Base-by-base conservation (phyloP, 2,329 filamentous ascomycete genomes). In the Aspergillus viridinutans region DNA sequence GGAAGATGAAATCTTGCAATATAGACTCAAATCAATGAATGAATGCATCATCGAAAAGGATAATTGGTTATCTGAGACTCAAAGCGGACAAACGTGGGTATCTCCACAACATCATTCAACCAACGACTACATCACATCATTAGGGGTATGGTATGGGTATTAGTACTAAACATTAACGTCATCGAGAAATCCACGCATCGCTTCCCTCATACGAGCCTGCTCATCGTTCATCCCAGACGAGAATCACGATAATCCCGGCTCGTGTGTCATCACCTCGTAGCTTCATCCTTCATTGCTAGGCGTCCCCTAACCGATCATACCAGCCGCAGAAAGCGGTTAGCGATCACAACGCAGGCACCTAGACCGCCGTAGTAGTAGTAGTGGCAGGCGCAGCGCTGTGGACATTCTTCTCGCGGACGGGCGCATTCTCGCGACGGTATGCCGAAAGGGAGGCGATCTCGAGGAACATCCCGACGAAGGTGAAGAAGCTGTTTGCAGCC, bases 361-460 rank as follows among this genome's bases (percentile, higher is more conserved):
- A 48, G 9, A 28, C 21, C 25, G 25, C 51, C 5, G 54, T 28
- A 2, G 61, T 28, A 2, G 61, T 55, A 20, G 61, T 56, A 57
- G 43, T 47, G 21, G 61, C 61, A 14, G 58, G 50, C 3, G 63
- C 61, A 5, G 63, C 63, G 21, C 64, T 60, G 40, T 61, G 60
- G 28, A 60, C 61, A 9, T 60, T 60, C 57, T 72, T 71, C 58
- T 72, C 70, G 4, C 61, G 62, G 8, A 53, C 50, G 4, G 54
- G 45, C 6, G 51, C 32, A 43, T 63, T 64, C 35, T 66, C 64
- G 49, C 62, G 64, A 28, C 66, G 62, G 50, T 74, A 67, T 9
- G 65, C 64, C 73, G 72, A 75, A 38, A 76, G 70, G 5, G 65
- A 63, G 23, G 61, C 61, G 42, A 71, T 64, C 58, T 79, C 76